A percentile compares a stretch with the other conserved stretches of the same genome.
Evolutionary conservation across 495 filamentous ascomycete species (phyloP).

Genomic region (Pyronema domesticum): DNA sequence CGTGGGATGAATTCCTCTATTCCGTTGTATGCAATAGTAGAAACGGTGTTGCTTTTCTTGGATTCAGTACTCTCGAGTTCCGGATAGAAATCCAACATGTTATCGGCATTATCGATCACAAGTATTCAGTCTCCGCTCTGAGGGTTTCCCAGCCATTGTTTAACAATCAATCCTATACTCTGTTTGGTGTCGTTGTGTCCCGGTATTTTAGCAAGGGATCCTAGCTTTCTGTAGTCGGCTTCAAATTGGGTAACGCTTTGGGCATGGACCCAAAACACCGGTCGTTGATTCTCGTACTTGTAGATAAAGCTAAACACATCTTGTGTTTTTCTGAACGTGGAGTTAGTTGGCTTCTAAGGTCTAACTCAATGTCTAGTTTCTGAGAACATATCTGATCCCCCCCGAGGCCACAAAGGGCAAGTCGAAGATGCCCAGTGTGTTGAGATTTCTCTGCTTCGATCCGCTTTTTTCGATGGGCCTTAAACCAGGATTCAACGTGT

Average conservation of each 20-base stretch:
- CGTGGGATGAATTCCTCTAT: no score
- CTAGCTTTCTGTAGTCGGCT: constrained; percentile 10
- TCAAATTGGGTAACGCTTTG: constrained; percentile 7
- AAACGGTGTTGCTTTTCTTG: no score
- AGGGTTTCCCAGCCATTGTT: constrained; percentile 8
- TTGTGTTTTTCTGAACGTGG: constrained; percentile 16
- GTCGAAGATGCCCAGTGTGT: no score
- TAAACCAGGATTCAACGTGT: no score
- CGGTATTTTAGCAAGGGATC: constrained; percentile 2
- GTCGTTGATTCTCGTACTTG: no score
- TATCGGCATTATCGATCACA: constrained; percentile 15
- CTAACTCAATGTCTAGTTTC: no score
- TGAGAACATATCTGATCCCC: no score
- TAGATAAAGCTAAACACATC: constrained; percentile 34
- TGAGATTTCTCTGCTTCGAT: no score
- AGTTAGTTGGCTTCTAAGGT: no score
- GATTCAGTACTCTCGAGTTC: not conserved
- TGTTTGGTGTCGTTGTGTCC: constrained; percentile 5
- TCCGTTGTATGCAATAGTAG: not conserved
- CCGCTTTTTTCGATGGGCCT: no score
- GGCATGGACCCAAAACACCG: constrained; percentile 25
- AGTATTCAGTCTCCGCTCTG: constrained; percentile 10
- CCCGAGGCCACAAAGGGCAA: no score
- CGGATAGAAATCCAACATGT: constrained; percentile 6
- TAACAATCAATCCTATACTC: constrained; percentile 5